Base-by-base conservation (phyloP, 129 eudicot species). In the Heracleum sosnowskyi region DNA sequence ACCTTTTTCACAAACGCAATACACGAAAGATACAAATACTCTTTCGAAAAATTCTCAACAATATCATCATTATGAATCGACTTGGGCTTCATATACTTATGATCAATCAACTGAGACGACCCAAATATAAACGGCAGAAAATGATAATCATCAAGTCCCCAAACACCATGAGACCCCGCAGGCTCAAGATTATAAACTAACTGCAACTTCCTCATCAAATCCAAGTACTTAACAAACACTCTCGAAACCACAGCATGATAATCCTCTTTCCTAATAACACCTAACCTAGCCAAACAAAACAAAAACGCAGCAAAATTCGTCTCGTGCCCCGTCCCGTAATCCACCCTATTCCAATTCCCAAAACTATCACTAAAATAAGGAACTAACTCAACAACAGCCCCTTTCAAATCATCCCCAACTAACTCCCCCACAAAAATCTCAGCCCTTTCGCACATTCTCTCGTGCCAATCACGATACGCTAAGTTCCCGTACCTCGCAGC, bases 111-210 rank as follows among this genome's bases (percentile, higher is more conserved):
- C 91, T 95, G 98, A 0, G 98, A 92, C 4, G 98, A 74, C 71
- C 98, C 98, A 60, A 91, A 95, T 16, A 95, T 81, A 41, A 90
- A 95, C 8, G 98, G 98, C 79, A 95, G 40, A 83, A 95, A 95
- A 53, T 91, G 98, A 66, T 90, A 95, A 78, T 95, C 98, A 88
- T 95, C 98, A 0, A 95, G 94, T 28, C 98, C 98, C 98, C 98
- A 95, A 78, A 95, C 98, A 28, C 98, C 98, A 80, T 95, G 98
- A 24, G 98, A 95, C 11, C 98, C 98, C 0, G 98, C 98, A 1
- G 98, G 98, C 85, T 95, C 98, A 62, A 95, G 85, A 16, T 76
- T 73, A 69, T 95, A 95, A 45, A 84, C 86, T 73, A 86, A 20
- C 81, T 95, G 98, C 87, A 95, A 81, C 77, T 82, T 88, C 83